Base-by-base conservation (phyloP, 495 filamentous ascomycete species). In the Lichenothelia convexa region DNA sequence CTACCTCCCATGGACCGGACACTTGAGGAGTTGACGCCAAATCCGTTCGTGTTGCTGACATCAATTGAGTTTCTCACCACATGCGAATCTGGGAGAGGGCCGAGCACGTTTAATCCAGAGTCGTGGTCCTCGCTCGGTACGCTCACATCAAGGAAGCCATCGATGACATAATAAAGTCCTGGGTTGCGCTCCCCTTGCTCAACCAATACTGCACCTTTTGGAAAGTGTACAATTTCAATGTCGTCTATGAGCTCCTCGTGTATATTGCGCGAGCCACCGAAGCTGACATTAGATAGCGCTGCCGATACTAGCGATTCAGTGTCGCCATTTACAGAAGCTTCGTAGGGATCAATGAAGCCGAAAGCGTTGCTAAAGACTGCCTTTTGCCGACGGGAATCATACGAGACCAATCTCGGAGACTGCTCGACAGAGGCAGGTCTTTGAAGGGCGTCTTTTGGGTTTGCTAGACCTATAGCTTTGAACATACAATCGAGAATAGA, bases 191-290 rank as follows among this genome's bases (percentile, higher is more conserved):
- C 89, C 0, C 89, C 86, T 53, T 95, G 85, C 45, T 97, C 89
- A 0, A 97, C 87, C n/a, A 97, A 65, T 4, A 97, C 80, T 5
- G 89, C 85, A 3, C 80, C 85, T 49, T 95, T 78, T 0, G 83
- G 85, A 45, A 97, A 97, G 59, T 78, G 94, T 3, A 97, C 91
- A 43, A 97, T 93, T 49, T 97, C 89, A n/a, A 95, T 69, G 30
- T 97, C 89, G 46, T 89, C 74, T 32, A 74, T 72, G 50, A 93
- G 65, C 29, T 95, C 89, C 38, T 72, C 50, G 49, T 67, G 41
- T 50, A 85, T 42, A 65, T 72, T 61, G 53, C 55, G 47, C 5
- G 69, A 63, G 4, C 67, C 47, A 3, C 63, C 66, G 5, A 70
- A 61, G 35, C 53, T 64, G n/a, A 47, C 40, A 11, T 75, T 75